These are phyloP conservation scores for Macroventuria anomochaeta DNA, from an alignment of 2,329 filamentous ascomycete species.

Conservation along the genomic window DNA sequence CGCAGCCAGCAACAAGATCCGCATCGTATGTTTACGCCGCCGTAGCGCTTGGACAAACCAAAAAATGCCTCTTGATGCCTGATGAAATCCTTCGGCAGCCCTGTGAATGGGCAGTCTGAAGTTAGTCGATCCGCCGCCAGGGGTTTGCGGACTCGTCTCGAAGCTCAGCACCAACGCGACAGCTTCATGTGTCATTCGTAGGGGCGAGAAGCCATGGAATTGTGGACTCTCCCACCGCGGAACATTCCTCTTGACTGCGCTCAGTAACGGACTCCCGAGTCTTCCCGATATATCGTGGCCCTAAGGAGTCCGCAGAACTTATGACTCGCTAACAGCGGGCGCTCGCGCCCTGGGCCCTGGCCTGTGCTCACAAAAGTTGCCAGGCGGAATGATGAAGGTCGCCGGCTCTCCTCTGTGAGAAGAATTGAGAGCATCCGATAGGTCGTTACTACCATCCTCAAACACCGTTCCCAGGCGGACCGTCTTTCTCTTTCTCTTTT, in stretches of 20 bases:
- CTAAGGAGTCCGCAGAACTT: conserved; percentile 11
- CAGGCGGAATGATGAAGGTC: conserved; percentile 20
- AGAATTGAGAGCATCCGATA: conserved; percentile 35
- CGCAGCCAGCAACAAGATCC: conserved; percentile 6
- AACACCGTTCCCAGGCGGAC: conserved; percentile 28
- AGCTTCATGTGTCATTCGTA: conserved; percentile 19
- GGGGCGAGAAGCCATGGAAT: conserved; percentile 20
- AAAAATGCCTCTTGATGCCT: conserved; percentile 22
- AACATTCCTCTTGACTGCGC: not conserved
- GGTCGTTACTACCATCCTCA: conserved; percentile 25
- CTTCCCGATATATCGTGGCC: conserved; percentile 15
- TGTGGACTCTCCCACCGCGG: conserved; percentile 13
- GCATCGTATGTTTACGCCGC: conserved; percentile 18
- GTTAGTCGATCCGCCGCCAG: conserved; percentile 15
- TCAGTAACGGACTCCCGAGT: conserved; percentile 6
- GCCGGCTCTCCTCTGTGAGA: conserved; percentile 17
- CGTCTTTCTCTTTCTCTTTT: conserved; percentile 38
- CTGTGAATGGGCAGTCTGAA: conserved; percentile 13
- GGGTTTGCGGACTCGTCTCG: conserved; percentile 18
- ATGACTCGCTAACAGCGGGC: conserved; percentile 19
- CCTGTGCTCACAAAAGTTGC: conserved; percentile 15
- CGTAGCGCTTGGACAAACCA: conserved; percentile 9
- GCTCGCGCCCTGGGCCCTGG: conserved; percentile 2
- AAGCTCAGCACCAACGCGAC: conserved; percentile 5
- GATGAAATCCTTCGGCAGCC: conserved; percentile 16